These are phyloP conservation scores for Fusarium nisikadoi DNA, from an alignment of 2,329 filamentous ascomycete genomes.

Conservation along the genomic window DNA sequence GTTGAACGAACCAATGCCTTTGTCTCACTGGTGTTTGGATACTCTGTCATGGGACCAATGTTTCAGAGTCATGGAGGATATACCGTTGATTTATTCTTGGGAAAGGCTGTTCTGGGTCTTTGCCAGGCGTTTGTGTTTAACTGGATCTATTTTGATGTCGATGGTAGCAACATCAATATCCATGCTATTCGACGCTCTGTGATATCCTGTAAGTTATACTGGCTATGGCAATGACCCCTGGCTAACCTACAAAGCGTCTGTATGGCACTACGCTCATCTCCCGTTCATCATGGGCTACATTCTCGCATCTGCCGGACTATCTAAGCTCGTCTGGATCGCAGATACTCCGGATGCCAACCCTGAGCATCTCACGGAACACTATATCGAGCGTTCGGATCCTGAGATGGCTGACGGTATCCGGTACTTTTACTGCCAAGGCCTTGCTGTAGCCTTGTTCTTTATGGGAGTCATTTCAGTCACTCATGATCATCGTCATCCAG, in stretches of 20 bases:
- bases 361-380: slow-evolving; percentile 61
- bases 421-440: slow-evolving; percentile 73
- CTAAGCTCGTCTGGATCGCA: slow-evolving; percentile 67
- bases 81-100: slow-evolving; percentile 66
- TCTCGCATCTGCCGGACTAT: slow-evolving; percentile 67
- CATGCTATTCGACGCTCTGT: slow-evolving; percentile 70
- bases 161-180: slow-evolving; percentile 63
- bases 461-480: slow-evolving; percentile 65
- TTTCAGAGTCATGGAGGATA: slow-evolving; percentile 63
- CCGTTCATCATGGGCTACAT: slow-evolving; percentile 73
- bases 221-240: background rate
- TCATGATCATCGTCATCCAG: slow-evolving; percentile 65
- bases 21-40: slow-evolving; percentile 72
- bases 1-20: slow-evolving; percentile 73
- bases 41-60: slow-evolving; percentile 69
- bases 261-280: slow-evolving; percentile 68
- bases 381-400: slow-evolving; percentile 59
- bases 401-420: slow-evolving; percentile 64
- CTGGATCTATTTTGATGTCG: slow-evolving; percentile 73
- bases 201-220: slow-evolving; percentile 50
- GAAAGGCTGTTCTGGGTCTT: slow-evolving; percentile 69
- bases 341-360: slow-evolving; percentile 61
- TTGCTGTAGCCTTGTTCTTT: slow-evolving; percentile 64
- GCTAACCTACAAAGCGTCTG: slow-evolving; percentile 51
- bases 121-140: slow-evolving; percentile 69